These are phyloP conservation scores for Yarrowia deformans DNA, from an alignment of 805 yeast species.

Conservation along the genomic window DNA sequence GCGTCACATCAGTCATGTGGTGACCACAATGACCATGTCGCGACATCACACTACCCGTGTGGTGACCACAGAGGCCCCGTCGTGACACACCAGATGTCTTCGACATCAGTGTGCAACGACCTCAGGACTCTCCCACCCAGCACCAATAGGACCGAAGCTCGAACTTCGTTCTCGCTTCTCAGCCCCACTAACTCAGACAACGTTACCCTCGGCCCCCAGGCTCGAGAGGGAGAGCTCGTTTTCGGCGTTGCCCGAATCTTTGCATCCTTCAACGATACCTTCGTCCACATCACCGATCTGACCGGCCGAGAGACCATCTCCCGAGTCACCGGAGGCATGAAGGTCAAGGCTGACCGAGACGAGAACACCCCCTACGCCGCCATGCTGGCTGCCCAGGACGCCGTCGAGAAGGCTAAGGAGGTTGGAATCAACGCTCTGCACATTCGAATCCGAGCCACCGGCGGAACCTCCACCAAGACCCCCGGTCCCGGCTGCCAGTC, in stretches of 20 bases:
- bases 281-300: constrained; percentile 98
- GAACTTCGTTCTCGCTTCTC: background rate
- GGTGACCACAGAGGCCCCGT: too few species aligned
- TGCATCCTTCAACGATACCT: constrained; percentile 99
- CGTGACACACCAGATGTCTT: too few species aligned
- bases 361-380: constrained; percentile 99
- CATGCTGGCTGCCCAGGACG: constrained; percentile 99
- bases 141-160: background rate
- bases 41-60: too few species aligned
- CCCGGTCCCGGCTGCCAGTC: constrained; percentile 99
- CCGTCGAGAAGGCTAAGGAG: constrained; percentile 98
- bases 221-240: constrained; percentile 97
- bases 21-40: too few species aligned
- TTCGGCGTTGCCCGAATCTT: constrained; percentile 99
- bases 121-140: too few species aligned
- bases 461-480: constrained; percentile 99
- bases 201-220: constrained; percentile 76
- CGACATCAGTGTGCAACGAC: too few species aligned
- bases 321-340: constrained; percentile 99
- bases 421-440: constrained; percentile 99
- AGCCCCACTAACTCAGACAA: constrained; percentile 48
- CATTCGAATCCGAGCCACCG: constrained; percentile 99
- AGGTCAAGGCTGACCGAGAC: constrained; percentile 99
- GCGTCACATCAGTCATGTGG: too few species aligned
- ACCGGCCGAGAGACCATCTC: constrained; percentile 99